phyloP scores from a whole-genome alignment of 2,329 filamentous ascomycete genomes.

The Onygenales sp. region DNA sequence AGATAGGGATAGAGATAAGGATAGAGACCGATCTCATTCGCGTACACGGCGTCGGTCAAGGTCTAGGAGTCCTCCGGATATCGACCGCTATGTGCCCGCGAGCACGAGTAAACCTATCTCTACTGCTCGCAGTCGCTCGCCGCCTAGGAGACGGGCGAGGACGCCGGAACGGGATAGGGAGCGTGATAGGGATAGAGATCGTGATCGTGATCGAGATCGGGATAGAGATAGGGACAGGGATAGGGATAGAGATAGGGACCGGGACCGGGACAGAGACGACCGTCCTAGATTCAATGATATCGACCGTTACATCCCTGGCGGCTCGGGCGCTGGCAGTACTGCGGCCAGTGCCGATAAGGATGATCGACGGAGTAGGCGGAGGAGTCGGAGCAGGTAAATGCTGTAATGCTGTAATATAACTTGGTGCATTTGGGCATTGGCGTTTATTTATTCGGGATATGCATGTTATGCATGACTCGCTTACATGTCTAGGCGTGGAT shows the following conservation, averaged over 20 bases:
- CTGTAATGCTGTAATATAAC: no score
- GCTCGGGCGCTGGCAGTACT: conserved; percentile 15
- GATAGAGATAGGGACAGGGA: conserved; percentile 11
- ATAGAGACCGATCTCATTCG: conserved; percentile 11
- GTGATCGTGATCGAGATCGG: conserved; percentile 18
- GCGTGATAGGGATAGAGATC: conserved; percentile 7
- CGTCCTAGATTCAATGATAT: conserved; percentile 28
- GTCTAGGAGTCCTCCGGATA: conserved; percentile 28
- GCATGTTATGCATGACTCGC: no score
- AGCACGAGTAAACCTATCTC: not conserved
- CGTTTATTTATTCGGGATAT: not conserved
- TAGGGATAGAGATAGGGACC: conserved; percentile 10
- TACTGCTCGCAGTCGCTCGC: conserved; percentile 26
- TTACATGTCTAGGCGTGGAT: not conserved
- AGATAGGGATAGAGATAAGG: conserved; percentile 11
- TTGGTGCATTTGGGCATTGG: not conserved
- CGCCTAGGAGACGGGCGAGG: conserved; percentile 8
- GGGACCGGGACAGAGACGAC: conserved; percentile 21
- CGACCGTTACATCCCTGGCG: conserved; percentile 37
- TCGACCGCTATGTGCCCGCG: conserved; percentile 34
- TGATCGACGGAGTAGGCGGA: conserved; percentile 12
- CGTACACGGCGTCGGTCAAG: conserved; percentile 20
- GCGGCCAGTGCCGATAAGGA: conserved; percentile 8
- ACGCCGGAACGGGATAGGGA: conserved; percentile 3
- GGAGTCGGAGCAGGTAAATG: conserved; percentile 18